These are phyloP conservation scores for Lathyrus aphaca DNA, from an alignment of 306 rosid species.

Conservation along the genomic window DNA sequence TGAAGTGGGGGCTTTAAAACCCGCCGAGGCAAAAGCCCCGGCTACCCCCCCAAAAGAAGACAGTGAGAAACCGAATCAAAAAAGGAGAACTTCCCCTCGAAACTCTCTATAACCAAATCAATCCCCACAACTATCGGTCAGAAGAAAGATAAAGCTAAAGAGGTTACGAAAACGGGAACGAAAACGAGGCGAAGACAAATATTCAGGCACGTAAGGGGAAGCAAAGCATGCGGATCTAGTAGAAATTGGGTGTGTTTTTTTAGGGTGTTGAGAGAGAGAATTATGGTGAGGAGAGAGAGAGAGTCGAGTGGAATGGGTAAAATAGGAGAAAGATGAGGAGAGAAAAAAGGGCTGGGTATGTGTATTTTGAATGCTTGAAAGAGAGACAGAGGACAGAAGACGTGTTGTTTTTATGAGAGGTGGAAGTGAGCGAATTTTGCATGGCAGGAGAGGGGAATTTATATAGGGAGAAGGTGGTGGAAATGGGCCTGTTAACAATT, in stretches of 20 bases:
- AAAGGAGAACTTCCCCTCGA: conserved; percentile 47
- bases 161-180: too few species aligned
- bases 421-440: conserved; percentile 68
- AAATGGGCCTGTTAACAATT: conserved; percentile 46
- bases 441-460: conserved; percentile 52
- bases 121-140: conserved; percentile 75
- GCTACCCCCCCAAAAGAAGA: conserved; percentile 93
- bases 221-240: not conserved
- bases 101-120: conserved; percentile 42
- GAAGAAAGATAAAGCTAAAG: conserved; percentile 32
- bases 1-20: conserved; percentile 91
- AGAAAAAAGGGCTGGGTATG: not conserved
- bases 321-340: not conserved
- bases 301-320: not conserved
- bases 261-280: not conserved
- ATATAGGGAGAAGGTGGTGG: conserved; percentile 41
- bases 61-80: conserved; percentile 61
- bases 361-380: too few species aligned
- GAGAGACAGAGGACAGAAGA: conserved; percentile 11
- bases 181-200: too few species aligned
- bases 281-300: not conserved
- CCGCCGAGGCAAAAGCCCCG: conserved; percentile 99
- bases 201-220: not conserved
- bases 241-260: not conserved
- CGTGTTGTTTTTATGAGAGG: conserved; percentile 18